Percentiles rank a stretch among this genome's conserved stretches.
Evolutionary conservation across 2,329 filamentous ascomycete species (phyloP).

Genomic region (Colletotrichum sp.): DNA sequence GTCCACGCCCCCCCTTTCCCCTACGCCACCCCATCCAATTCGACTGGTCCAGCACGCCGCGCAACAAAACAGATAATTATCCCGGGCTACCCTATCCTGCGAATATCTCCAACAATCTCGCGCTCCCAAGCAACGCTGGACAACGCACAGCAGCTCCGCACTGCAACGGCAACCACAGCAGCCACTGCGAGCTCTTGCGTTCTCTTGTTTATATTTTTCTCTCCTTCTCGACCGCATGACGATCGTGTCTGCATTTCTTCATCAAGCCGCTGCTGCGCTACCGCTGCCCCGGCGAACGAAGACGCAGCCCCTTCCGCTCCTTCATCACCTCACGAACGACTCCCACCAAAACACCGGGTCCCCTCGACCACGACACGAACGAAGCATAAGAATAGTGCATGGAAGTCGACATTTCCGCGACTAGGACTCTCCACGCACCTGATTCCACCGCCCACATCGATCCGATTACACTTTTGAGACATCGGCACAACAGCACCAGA

Average conservation of each 20-base stretch:
- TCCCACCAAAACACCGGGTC: not conserved
- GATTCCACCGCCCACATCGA: slow-evolving; percentile 2
- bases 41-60: not conserved
- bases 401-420: not conserved
- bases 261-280: slow-evolving; percentile 11
- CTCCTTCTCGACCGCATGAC: not conserved
- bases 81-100: slow-evolving; percentile 12
- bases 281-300: not conserved
- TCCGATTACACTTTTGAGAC: slow-evolving; percentile 13
- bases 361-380: not conserved
- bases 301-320: not conserved
- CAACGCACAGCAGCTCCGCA: slow-evolving; percentile 16
- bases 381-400: slow-evolving; percentile 17
- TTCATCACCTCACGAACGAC: not conserved
- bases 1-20: not conserved
- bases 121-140: slow-evolving; percentile 6
- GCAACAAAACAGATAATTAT: slow-evolving; percentile 18
- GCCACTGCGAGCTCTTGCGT: not conserved
- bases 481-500: slow-evolving; percentile 7
- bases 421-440: slow-evolving; percentile 6
- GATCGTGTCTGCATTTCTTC: not conserved
- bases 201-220: not conserved
- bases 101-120: slow-evolving; percentile 10
- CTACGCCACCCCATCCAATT: not conserved
- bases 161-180: not conserved